These are phyloP conservation scores for Golovinomyces cichoracearum DNA, from an alignment of 2,329 filamentous ascomycete genomes.

Conservation along the genomic window DNA sequence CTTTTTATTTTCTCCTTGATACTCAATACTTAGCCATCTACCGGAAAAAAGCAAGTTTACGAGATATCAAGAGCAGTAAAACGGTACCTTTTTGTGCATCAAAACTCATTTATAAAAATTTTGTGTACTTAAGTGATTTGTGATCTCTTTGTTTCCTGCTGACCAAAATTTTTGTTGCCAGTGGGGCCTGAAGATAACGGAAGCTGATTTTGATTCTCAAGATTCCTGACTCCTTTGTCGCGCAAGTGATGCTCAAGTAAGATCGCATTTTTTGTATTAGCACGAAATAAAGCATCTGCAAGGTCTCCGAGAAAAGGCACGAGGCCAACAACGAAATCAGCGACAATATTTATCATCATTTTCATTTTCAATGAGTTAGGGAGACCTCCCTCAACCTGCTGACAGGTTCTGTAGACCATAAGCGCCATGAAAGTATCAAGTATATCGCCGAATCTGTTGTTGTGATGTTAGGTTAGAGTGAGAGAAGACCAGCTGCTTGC, in stretches of 20 bases:
- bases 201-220: conserved; percentile 21
- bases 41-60: not conserved
- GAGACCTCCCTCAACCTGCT: conserved; percentile 51
- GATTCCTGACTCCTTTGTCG: conserved; percentile 34
- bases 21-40: no score
- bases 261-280: conserved; percentile 52
- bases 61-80: not conserved
- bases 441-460: conserved; percentile 43
- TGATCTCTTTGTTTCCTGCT: not conserved
- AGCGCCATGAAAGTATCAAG: conserved; percentile 49
- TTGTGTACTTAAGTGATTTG: not conserved
- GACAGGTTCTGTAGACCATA: conserved; percentile 47
- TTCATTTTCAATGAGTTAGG: conserved; percentile 30
- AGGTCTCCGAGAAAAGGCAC: conserved; percentile 55
- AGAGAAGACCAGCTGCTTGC: no score
- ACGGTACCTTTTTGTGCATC: not conserved
- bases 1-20: no score
- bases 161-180: not conserved
- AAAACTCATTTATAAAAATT: not conserved
- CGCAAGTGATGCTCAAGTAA: conserved; percentile 38
- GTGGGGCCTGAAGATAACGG: not conserved
- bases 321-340: conserved; percentile 51
- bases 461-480: conserved; percentile 8
- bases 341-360: conserved; percentile 58
- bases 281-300: conserved; percentile 41